These are phyloP conservation scores for Paralagenidium karlingii DNA, from an alignment of 352 stramenopile species.

Conservation along the genomic window DNA sequence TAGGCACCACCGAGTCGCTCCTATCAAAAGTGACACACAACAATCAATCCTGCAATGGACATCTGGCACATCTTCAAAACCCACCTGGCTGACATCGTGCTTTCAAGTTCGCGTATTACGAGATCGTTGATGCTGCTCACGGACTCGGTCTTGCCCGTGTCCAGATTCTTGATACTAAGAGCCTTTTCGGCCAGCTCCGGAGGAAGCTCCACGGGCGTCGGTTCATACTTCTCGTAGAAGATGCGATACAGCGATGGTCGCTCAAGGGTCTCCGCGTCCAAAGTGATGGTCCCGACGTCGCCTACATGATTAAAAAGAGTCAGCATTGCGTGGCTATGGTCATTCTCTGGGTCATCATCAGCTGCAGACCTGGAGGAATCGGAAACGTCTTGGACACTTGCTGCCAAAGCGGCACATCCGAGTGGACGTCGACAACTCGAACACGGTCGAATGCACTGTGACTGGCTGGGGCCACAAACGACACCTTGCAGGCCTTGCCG, in stretches of 20 bases:
- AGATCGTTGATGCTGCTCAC: constrained; percentile 66
- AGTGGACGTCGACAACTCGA: constrained; percentile 78
- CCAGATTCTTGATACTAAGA: constrained; percentile 72
- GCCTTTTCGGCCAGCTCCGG: constrained; percentile 37
- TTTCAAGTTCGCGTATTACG: constrained; percentile 56
- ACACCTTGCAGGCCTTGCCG: constrained; percentile 65
- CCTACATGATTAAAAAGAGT: constrained; percentile 7
- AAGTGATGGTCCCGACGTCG: constrained; percentile 62
- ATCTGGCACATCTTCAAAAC: no score
- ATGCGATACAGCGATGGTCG: constrained; percentile 71
- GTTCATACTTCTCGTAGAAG: constrained; percentile 82
- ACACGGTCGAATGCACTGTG: constrained; percentile 72
- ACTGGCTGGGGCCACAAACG: constrained; percentile 48
- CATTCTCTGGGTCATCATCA: neutral
- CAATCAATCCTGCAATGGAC: no score
- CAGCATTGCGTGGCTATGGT: neutral
- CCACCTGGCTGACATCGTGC: constrained; percentile 26
- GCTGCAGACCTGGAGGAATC: constrained; percentile 44
- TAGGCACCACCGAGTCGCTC: no score
- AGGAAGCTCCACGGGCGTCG: constrained; percentile 46
- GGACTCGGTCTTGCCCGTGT: constrained; percentile 65
- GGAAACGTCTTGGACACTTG: constrained; percentile 77
- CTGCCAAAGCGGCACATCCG: constrained; percentile 63
- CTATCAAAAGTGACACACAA: no score
- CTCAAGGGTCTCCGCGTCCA: constrained; percentile 72